phyloP scores from a whole-genome alignment of 2,329 filamentous ascomycete species.

The Claviceps sp. region DNA sequence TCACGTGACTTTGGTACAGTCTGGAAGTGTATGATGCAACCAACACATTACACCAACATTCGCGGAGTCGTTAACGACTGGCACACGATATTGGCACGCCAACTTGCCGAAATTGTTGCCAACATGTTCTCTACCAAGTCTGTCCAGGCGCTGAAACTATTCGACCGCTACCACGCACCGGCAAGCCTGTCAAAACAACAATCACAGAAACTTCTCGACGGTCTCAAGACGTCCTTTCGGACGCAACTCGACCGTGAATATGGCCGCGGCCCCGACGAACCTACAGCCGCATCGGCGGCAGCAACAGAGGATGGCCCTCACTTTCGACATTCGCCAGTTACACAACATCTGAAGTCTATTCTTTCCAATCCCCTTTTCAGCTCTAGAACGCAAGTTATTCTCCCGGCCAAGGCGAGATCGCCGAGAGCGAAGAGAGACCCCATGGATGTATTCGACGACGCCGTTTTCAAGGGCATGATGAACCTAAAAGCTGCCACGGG shows the following conservation, averaged over 20 bases:
- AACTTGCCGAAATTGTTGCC: neutral
- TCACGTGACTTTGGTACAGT: too few relatives aligned
- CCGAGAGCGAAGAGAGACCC: slow-evolving; percentile 24
- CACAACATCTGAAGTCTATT: slow-evolving; percentile 40
- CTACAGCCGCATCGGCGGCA: slow-evolving; percentile 9
- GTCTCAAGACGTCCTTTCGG: slow-evolving; percentile 43
- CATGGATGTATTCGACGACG: slow-evolving; percentile 42
- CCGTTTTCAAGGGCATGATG: slow-evolving; percentile 43
- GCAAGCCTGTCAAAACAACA: slow-evolving; percentile 35
- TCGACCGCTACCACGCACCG: slow-evolving; percentile 35
- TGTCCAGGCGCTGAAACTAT: slow-evolving; percentile 23
- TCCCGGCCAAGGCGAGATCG: slow-evolving; percentile 6
- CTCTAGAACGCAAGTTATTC: slow-evolving; percentile 15
- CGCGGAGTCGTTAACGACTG: neutral
- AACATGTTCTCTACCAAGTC: slow-evolving; percentile 26
- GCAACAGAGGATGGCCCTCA: slow-evolving; percentile 9
- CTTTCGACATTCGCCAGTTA: slow-evolving; percentile 25
- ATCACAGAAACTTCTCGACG: slow-evolving; percentile 40
- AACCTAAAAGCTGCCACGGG: slow-evolving; percentile 38
- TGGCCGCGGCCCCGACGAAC: slow-evolving; percentile 27
- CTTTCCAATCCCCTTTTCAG: slow-evolving; percentile 44
- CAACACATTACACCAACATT: too few relatives aligned
- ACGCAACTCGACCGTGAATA: slow-evolving; percentile 45
- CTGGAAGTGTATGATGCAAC: too few relatives aligned
- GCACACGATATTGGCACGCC: neutral